phyloP scores from a whole-genome alignment of 2,329 filamentous ascomycete genomes.

The Chrysoporthe deuterocubensis region DNA sequence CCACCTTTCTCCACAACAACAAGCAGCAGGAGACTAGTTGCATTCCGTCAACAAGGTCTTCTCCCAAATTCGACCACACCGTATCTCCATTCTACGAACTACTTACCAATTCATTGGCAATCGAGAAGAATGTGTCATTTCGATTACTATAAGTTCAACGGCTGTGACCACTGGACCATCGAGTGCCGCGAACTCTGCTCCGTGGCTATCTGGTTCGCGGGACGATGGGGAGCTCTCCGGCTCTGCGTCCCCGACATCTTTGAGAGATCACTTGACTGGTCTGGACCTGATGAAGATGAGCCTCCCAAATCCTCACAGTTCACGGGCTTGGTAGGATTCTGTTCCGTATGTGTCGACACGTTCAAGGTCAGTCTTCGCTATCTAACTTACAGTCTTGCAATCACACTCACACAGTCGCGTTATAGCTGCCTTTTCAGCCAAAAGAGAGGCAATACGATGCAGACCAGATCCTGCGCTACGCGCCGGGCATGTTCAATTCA shows the following conservation, averaged over 20 bases:
- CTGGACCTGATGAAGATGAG: constrained; percentile 19
- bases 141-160: constrained; percentile 21
- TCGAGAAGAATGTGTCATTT: constrained; percentile 25
- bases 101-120: not conserved
- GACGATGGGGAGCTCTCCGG: constrained; percentile 15
- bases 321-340: constrained; percentile 22
- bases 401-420: not conserved
- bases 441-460: not conserved
- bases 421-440: constrained; percentile 12
- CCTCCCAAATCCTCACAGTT: constrained; percentile 12
- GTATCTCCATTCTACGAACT: not conserved
- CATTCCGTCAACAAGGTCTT: not conserved
- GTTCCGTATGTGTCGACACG: constrained; percentile 18
- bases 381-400: not conserved
- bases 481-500: not conserved
- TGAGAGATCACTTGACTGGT: constrained; percentile 10
- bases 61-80: not conserved
- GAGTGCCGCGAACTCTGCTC: constrained; percentile 20
- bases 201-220: constrained; percentile 20
- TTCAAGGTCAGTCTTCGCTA: constrained; percentile 19
- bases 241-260: constrained; percentile 24
- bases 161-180: constrained; percentile 25
- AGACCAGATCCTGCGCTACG: not conserved
- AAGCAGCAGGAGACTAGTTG: not conserved
- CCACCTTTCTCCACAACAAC: not conserved